Evolutionary conservation across 768 basidiomycete genomes (phyloP), one percentile per base, ranked within the genome.

Genomic region (Podaxis sp.): DNA sequence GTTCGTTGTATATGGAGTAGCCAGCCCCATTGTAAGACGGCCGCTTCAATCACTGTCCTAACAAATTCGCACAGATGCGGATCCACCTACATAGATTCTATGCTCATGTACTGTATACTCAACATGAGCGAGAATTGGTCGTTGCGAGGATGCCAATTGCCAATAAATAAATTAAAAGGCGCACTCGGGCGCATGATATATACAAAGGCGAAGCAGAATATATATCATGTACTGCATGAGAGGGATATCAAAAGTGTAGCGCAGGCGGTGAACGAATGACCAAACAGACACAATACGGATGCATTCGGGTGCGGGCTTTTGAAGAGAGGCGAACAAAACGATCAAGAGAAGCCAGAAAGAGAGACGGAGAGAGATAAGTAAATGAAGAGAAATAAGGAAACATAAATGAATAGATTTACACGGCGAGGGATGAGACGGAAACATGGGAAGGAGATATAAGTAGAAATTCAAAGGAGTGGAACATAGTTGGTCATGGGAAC

Each of bases 131-230:
- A 24, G 24, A 12, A 50, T 4, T 3, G 24, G 26, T 28, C 26
- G 8, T 24, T 50, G 24, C 12, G 49, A 8, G n/a, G 26, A 17
- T 50, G 58, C 50, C 36, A 60, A 26, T 64, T 54, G 22, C 33
- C 44, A 62, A 66, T 67, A 63, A 65, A 72, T 74, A 71, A 69
- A 71, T 71, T 72, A 66, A 65, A 69, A 69, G 62, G 60, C 71
- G 72, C 73, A 68, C 69, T 74, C 67, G 74, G 73, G 72, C 75
- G 71, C 72, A 70, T 76, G 72, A 67, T 69, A 72, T 72, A 66
- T 76, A 76, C 74, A 75, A 67, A 63, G 55, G 68, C 67, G 63
- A 68, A 66, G 56, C 64, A 65, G 66, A 67, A 66, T 70, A 71
- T 71, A 70, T 70, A 73, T 65, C 68, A 62, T 71, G 70, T 68